Base-by-base conservation (phyloP, 1,139 yeast species). In the Dujonia santamariae region DNA sequence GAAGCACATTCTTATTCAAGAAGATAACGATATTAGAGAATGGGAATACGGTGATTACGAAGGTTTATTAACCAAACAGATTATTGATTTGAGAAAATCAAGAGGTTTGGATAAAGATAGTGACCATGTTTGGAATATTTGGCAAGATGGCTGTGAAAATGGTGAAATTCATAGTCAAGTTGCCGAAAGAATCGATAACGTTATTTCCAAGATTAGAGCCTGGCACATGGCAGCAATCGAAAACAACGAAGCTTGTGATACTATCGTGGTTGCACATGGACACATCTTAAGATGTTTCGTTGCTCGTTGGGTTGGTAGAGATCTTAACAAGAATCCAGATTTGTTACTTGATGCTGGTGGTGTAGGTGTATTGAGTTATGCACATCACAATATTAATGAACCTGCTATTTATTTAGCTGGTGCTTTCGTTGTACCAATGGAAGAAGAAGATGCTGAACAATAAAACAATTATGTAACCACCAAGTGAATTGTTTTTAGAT, bases 31-130 rank as follows among this genome's bases (percentile, higher is more conserved):
- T 48, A 61, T 87, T 34, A 72, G 94, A 44, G 97, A 90, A 61
- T 90, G 97, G 97, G 94, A 86, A 47, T 90, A 90, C 52, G 97
- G 97, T 46, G 94, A 85, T 50, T 90, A 90, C 56, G 97, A 90
- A 63, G 97, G 97, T 4, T 59, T 81, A 48, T 58, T 70, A 37
- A 84, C 95, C 1, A 59, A 63, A 11, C 78, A 88, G 46, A 88
- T 90, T 54, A 63, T 72, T 28, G 71, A 65, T 8, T 56, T 76
- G 44, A 75, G 97, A 49, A 62, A 63, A 30, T 53, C 61, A 14
- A 69, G 82, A 40, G 96, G 95, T 0, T 63, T 85, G 32, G 80
- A 75, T 36, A 27, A 35, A 13, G 38, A 41, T 15, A 44, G 48
- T 43, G 62, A 72, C 40, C 48, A 59, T 38, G 46, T 50, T n/a